Evolutionary conservation across 1,284 basidiomycete species (phyloP).

Genomic region (Coniferiporia sulphurascens): DNA sequence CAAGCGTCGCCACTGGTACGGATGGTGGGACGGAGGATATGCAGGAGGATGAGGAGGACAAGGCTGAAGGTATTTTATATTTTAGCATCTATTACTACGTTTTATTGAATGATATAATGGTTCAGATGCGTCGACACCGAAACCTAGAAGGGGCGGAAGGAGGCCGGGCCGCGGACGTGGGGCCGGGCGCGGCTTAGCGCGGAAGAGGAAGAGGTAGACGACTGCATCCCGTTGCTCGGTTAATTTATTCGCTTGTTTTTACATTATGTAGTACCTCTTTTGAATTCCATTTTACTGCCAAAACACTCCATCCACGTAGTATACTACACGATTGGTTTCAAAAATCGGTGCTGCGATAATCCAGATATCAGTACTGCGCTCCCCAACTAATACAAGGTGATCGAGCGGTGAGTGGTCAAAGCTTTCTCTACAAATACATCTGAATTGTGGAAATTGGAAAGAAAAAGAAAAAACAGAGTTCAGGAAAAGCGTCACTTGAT

Average conservation of each 20-base stretch:
- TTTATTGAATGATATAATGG: neutral
- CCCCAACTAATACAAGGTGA: neutral
- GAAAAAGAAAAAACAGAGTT: neutral
- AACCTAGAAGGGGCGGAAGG: conserved; percentile 12
- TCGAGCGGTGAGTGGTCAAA: neutral
- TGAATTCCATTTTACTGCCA: neutral
- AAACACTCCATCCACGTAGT: neutral
- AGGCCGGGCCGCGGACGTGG: conserved; percentile 10
- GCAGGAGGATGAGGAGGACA: conserved; percentile 58
- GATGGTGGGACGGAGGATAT: conserved; percentile 63
- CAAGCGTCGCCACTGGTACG: conserved; percentile 59
- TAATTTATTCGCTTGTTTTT: neutral
- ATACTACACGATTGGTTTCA: too few species aligned
- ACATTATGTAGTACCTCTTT: neutral
- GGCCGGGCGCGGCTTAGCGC: neutral
- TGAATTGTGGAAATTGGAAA: neutral
- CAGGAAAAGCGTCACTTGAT: neutral
- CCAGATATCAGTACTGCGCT: neutral
- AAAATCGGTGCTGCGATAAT: too few species aligned
- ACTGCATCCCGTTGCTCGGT: neutral
- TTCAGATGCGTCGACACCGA: conserved; percentile 4
- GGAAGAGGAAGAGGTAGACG: conserved; percentile 11
- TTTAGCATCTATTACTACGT: neutral
- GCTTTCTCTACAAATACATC: neutral
- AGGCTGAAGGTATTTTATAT: conserved; percentile 24